phyloP scores from a whole-genome alignment of 805 yeast genomes.

The Ogataea nitratoaversa region DNA sequence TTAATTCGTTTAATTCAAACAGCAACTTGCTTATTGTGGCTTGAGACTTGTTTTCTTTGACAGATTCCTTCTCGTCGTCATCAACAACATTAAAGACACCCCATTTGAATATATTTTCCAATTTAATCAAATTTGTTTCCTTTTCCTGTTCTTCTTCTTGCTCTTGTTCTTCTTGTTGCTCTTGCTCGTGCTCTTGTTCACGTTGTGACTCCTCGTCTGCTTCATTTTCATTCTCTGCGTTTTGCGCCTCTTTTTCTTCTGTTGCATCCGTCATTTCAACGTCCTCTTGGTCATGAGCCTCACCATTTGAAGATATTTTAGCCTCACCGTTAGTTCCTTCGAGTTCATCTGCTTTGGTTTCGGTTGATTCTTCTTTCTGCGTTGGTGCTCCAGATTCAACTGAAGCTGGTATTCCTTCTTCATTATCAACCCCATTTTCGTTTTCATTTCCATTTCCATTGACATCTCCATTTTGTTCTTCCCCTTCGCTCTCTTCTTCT shows the following conservation, averaged over 20 bases:
- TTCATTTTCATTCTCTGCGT: neutral
- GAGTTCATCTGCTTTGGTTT: too few relatives aligned
- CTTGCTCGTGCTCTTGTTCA: conserved; percentile 2
- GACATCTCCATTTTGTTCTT: conserved; percentile 25
- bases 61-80: conserved; percentile 22
- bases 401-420: neutral
- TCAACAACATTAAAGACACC: conserved; percentile 22
- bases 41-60: conserved; percentile 22
- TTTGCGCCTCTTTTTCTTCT: neutral
- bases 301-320: neutral
- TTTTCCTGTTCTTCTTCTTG: conserved; percentile 1
- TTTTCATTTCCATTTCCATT: conserved; percentile 10
- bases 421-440: conserved; percentile 7
- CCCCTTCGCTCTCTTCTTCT: conserved; percentile 11
- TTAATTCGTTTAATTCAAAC: conserved; percentile 44
- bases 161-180: conserved; percentile 1
- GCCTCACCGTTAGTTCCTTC: too few relatives aligned
- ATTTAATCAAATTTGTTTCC: conserved; percentile 23
- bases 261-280: neutral
- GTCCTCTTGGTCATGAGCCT: neutral
- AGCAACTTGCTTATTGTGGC: conserved; percentile 42
- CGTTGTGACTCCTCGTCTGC: conserved; percentile 3
- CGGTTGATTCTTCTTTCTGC: neutral
- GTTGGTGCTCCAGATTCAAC: neutral
- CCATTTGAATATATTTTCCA: conserved; percentile 27